Evolutionary conservation across 208 protist species (phyloP).

Genomic region (Herpetomonas muscarum): DNA sequence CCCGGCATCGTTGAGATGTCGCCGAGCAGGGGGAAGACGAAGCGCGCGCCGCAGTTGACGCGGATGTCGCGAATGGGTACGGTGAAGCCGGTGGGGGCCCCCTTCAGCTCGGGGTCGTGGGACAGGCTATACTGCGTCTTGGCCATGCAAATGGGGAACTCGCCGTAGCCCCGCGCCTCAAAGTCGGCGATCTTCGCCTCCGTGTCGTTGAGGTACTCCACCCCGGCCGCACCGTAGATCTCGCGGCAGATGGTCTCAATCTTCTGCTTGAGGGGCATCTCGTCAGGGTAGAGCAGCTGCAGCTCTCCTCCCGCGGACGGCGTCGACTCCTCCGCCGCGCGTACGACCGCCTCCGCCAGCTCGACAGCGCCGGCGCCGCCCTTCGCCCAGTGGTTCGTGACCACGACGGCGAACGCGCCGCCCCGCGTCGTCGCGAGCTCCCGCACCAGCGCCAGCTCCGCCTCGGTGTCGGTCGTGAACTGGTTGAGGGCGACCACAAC

Average conservation of each 20-base stretch:
- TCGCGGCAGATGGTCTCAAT: constrained; percentile 95
- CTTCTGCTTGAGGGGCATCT: constrained; percentile 92
- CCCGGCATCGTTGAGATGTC: constrained; percentile 94
- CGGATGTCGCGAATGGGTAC: constrained; percentile 94
- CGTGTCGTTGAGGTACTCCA: constrained; percentile 86
- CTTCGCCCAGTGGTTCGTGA: constrained; percentile 91
- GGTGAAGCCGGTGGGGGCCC: constrained; percentile 84
- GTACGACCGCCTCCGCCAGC: constrained; percentile 84
- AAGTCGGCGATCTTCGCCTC: constrained; percentile 88
- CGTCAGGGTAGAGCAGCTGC: constrained; percentile 90
- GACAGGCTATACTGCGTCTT: constrained; percentile 98
- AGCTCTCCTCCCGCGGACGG: too few relatives aligned
- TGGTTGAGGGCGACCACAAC: constrained; percentile 96
- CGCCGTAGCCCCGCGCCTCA: constrained; percentile 71
- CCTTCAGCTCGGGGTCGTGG: constrained; percentile 87
- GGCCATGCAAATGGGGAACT: constrained; percentile 96
- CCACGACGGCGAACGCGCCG: constrained; percentile 90
- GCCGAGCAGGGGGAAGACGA: constrained; percentile 94
- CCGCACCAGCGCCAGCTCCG: constrained; percentile 86
- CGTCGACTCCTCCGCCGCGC: constrained; percentile 47
- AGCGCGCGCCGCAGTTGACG: constrained; percentile 92
- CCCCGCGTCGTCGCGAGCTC: constrained; percentile 54
- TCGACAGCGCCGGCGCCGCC: constrained; percentile 89
- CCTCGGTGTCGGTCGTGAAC: constrained; percentile 90
- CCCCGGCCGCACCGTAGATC: constrained; percentile 93